phyloP scores from a whole-genome alignment of 805 yeast species.

The Metschnikowia aberdeeniae region DNA sequence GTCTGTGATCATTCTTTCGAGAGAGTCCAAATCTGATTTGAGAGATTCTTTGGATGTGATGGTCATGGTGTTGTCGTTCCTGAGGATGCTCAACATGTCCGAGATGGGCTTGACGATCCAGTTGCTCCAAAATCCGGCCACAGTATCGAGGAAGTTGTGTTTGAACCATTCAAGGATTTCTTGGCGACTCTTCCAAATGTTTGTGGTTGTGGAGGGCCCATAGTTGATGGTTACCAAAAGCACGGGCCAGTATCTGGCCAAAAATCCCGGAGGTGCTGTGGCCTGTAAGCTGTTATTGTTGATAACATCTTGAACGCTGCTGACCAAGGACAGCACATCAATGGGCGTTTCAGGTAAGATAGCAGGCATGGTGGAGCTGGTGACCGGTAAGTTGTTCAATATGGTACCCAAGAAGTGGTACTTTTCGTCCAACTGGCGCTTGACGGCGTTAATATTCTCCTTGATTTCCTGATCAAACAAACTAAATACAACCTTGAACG shows the following conservation, averaged over 20 bases:
- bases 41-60: constrained; percentile 77
- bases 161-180: constrained; percentile 54
- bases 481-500: constrained; percentile 18
- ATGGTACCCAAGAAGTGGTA: constrained; percentile 24
- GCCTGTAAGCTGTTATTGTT: constrained; percentile 1
- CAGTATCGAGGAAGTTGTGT: constrained; percentile 59
- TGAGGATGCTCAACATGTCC: constrained; percentile 71
- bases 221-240: constrained; percentile 37
- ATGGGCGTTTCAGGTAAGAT: constrained; percentile 5
- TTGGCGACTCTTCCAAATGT: constrained; percentile 47
- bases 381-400: constrained; percentile 18
- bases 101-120: constrained; percentile 80
- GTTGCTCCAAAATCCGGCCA: constrained; percentile 63
- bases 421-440: constrained; percentile 21
- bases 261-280: constrained; percentile 13
- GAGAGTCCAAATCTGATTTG: constrained; percentile 69
- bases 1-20: constrained; percentile 84
- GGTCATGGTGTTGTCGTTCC: constrained; percentile 76
- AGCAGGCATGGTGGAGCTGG: constrained; percentile 2
- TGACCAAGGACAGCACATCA: constrained; percentile 4
- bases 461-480: constrained; percentile 26
- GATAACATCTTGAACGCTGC: constrained; percentile 5
- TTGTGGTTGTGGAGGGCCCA: constrained; percentile 49
- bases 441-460: constrained; percentile 19
- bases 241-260: constrained; percentile 62